Evolutionary conservation across 1,284 basidiomycete species (phyloP).

Genomic region (Ustilago trichophora): DNA sequence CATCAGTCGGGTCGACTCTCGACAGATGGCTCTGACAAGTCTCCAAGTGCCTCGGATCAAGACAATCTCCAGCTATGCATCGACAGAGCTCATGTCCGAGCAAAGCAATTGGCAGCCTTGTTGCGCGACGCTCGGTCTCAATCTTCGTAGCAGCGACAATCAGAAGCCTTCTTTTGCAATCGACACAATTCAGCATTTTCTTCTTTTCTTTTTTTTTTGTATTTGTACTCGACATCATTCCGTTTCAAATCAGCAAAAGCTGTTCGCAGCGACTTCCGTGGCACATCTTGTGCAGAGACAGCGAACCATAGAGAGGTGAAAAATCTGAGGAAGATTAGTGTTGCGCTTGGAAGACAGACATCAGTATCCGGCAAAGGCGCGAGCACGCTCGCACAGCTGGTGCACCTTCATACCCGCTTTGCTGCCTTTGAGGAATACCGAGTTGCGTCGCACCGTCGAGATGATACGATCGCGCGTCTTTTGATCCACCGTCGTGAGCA

Average conservation of each 20-base stretch:
- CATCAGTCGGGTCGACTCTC: conserved; percentile 33
- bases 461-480: conserved; percentile 57
- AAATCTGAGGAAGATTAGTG: too few relatives aligned
- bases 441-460: conserved; percentile 58
- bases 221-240: conserved; percentile 32
- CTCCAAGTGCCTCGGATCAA: conserved; percentile 12
- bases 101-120: conserved; percentile 8
- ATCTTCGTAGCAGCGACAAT: neutral
- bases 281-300: neutral
- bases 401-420: conserved; percentile 63
- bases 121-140: conserved; percentile 18
- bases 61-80: conserved; percentile 38
- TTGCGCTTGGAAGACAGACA: neutral
- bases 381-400: conserved; percentile 64
- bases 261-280: neutral
- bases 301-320: too few relatives aligned
- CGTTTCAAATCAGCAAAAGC: conserved; percentile 4
- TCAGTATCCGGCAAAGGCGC: conserved; percentile 63
- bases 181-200: neutral
- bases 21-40: conserved; percentile 3
- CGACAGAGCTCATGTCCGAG: conserved; percentile 19
- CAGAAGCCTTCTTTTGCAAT: neutral
- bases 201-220: conserved; percentile 10
- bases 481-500: conserved; percentile 58
- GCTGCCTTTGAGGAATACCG: conserved; percentile 61